Evolutionary conservation across 768 basidiomycete genomes (phyloP), one percentile per base, ranked within the genome.

Genomic region (Pleurotus cornucopiae): DNA sequence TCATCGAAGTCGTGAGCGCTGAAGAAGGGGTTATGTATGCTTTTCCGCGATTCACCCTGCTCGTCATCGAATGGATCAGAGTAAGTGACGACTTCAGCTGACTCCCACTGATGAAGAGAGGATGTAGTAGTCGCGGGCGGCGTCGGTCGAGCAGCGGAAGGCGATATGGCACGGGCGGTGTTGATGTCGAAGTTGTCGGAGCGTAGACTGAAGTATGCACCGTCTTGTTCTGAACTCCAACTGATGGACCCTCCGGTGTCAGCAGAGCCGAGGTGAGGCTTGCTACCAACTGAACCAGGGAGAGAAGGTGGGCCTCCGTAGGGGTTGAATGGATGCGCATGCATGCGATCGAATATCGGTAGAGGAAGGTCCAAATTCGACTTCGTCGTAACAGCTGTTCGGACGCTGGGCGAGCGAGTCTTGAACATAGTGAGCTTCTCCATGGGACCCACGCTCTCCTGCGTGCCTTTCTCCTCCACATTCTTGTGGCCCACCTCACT

Each of bases 371-470:
- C 56, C 76, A 76, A 63, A 41, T 38, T 38, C 38, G 51, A 53
- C 51, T 73, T 69, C 43, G 79, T 79, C 45, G 79, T 79, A 57
- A 79, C 80, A 6, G 70, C 76, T 13, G 85, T 84, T 43, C 76
- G 72, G 39, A 80, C 69, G 64, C 83, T 85, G 4, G 77, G 77
- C 0, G 81, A 75, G 11, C 51, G n/a, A 63, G 81, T 84, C 69
- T 84, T 82, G 73, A 88, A 85, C 83, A 86, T 83, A 38, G 77
- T 83, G 55, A 85, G 77, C 62, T 79, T 81, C 65, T 83, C 80
- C 77, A 82, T 81, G 26, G 83, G 76, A 2, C 73, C 76, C 5
- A 79, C 71, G 46, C 70, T 67, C 41, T 71, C 75, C 9, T n/a
- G n/a, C 0, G n/a, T 44, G 58, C 81, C 76, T 59, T 73, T 76